Evolutionary conservation across 148 eudicot species (phyloP).

Genomic region (Bassia scoparia): DNA sequence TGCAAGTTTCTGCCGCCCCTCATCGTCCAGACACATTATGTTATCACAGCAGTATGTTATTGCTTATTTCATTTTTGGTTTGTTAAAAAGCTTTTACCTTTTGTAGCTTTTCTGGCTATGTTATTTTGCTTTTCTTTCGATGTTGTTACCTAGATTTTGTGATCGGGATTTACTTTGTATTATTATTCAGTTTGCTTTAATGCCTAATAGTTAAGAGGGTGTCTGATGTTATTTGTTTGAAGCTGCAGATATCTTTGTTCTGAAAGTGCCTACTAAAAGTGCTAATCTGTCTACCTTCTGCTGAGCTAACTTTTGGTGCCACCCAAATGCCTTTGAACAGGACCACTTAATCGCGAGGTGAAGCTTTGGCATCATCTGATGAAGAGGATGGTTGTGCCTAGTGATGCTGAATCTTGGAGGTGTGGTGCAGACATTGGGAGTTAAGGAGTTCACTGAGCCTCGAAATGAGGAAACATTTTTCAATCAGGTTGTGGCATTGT

Average conservation of each 20-base stretch:
- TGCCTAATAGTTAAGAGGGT: no score
- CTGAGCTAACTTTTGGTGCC: neutral
- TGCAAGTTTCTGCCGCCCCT: conserved; percentile 75
- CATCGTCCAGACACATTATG: conserved; percentile 80
- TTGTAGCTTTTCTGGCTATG: neutral
- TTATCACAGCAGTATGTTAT: conserved; percentile 75
- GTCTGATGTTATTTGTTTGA: neutral
- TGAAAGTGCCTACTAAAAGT: neutral
- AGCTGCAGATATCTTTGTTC: neutral
- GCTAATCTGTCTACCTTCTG: neutral
- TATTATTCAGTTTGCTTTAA: no score
- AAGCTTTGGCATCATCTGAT: conserved; percentile 82
- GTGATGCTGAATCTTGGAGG: conserved; percentile 93
- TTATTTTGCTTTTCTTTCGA: neutral
- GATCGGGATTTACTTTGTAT: neutral
- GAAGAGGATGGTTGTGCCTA: conserved; percentile 96
- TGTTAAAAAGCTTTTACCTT: neutral
- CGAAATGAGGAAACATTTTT: conserved; percentile 73
- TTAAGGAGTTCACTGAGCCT: conserved; percentile 63
- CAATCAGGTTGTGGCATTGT: conserved; percentile 83
- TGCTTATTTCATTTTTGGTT: neutral
- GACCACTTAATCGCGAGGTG: conserved; percentile 81
- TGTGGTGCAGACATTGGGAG: conserved; percentile 81
- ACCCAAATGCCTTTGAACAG: conserved; percentile 29
- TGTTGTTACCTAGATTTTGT: neutral